A percentile compares a stretch with the other conserved stretches of the same genome.
These are phyloP conservation scores for Talaromyces sp. DNA, from an alignment of 2,329 filamentous ascomycete genomes.

Conservation along the genomic window DNA sequence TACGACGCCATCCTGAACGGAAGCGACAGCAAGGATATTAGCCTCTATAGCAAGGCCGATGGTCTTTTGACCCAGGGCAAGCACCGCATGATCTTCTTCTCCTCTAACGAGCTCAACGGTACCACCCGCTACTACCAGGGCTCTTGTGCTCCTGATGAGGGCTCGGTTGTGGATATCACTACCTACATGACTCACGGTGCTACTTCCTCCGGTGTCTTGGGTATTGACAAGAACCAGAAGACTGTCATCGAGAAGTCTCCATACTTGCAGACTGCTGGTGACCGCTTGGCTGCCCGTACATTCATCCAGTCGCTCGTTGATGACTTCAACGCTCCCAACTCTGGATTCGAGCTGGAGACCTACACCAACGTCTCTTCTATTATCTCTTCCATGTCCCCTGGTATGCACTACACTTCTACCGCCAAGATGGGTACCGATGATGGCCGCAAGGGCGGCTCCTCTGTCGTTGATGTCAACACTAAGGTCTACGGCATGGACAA, in stretches of 20 bases:
- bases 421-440: slow-evolving; percentile 64
- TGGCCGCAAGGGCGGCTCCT: slow-evolving; percentile 56
- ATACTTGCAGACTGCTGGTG: slow-evolving; percentile 27
- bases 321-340: slow-evolving; percentile 22
- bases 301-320: slow-evolving; percentile 27
- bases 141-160: slow-evolving; percentile 21
- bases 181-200: slow-evolving; percentile 33
- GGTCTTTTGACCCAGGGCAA: slow-evolving; percentile 28
- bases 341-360: slow-evolving; percentile 26
- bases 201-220: slow-evolving; percentile 29
- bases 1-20: slow-evolving; percentile 23
- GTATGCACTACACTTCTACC: slow-evolving; percentile 54
- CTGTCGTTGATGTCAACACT: slow-evolving; percentile 66
- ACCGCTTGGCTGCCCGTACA: slow-evolving; percentile 21
- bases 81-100: slow-evolving; percentile 32
- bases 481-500: slow-evolving; percentile 70
- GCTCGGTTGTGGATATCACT: slow-evolving; percentile 24
- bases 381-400: slow-evolving; percentile 45
- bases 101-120: slow-evolving; percentile 27
- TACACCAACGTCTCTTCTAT: slow-evolving; percentile 29
- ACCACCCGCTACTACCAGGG: slow-evolving; percentile 32
- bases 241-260: slow-evolving; percentile 30
- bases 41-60: slow-evolving; percentile 24
- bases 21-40: slow-evolving; percentile 23
- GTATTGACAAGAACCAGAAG: slow-evolving; percentile 26